Percentiles rank a stretch among this genome's conserved stretches.
phyloP scores from a whole-genome alignment of 495 filamentous ascomycete genomes.

The Penicillium flavigenum region DNA sequence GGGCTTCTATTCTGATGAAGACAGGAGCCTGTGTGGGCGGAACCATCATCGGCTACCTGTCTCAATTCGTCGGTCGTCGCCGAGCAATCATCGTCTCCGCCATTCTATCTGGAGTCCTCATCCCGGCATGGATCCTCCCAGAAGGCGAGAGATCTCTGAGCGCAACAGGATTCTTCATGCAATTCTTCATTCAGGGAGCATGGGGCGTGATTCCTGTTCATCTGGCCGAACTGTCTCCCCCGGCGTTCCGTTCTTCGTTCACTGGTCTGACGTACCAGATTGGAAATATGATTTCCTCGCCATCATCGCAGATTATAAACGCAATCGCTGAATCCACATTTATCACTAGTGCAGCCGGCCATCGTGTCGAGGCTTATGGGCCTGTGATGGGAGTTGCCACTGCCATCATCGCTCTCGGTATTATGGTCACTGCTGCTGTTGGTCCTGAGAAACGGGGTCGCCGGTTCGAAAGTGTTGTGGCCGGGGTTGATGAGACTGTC shows the following conservation, averaged over 20 bases:
- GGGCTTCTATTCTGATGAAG: conserved; percentile 73
- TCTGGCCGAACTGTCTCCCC: conserved; percentile 73
- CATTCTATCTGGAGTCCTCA: conserved; percentile 56
- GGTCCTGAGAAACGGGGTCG: conserved; percentile 63
- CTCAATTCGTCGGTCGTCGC: conserved; percentile 69
- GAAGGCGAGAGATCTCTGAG: conserved; percentile 55
- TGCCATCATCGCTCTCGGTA: conserved; percentile 64
- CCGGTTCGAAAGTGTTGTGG: conserved; percentile 60
- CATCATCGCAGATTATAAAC: conserved; percentile 70
- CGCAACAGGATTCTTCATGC: conserved; percentile 69
- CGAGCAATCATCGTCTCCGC: conserved; percentile 61
- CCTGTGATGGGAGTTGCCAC: conserved; percentile 68
- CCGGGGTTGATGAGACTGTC: conserved; percentile 50
- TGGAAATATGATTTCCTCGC: conserved; percentile 73
- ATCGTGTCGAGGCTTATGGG: conserved; percentile 62
- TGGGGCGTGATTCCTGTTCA: conserved; percentile 81
- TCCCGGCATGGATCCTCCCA: conserved; percentile 73
- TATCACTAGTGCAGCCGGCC: conserved; percentile 45
- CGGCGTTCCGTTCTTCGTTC: conserved; percentile 65
- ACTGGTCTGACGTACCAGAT: conserved; percentile 62
- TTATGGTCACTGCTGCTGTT: conserved; percentile 55
- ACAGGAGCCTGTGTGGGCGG: conserved; percentile 72
- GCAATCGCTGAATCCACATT: conserved; percentile 58
- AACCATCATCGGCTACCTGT: conserved; percentile 67
- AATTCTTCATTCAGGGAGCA: conserved; percentile 76